phyloP scores from a whole-genome alignment of 225 moss, liverwort and hornwort species.

The Rhytidiadelphus loreus region DNA sequence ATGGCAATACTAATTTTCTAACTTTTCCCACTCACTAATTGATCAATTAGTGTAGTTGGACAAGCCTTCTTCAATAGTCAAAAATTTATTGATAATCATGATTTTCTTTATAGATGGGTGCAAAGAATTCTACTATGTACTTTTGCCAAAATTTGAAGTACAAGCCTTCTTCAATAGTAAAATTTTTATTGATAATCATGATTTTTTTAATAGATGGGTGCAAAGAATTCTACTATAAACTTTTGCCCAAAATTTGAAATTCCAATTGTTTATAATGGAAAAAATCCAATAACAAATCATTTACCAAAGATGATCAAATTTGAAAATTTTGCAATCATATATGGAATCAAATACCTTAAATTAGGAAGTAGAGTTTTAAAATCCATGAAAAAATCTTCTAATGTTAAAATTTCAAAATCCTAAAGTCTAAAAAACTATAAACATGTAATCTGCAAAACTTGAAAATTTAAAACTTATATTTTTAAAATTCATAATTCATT shows the following conservation, averaged over 20 bases:
- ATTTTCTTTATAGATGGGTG: too few species aligned
- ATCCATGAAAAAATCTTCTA: too few species aligned
- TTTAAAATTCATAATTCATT: not conserved
- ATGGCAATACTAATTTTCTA: not conserved
- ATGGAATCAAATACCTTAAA: not conserved
- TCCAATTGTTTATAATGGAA: not conserved
- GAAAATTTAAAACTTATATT: not conserved
- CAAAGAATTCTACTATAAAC: too few species aligned
- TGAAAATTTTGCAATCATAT: not conserved
- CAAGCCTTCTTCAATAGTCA: too few species aligned
- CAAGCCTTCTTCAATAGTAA: too few species aligned
- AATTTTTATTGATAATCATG: too few species aligned
- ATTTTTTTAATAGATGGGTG: too few species aligned
- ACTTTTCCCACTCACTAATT: not conserved
- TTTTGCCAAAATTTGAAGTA: too few species aligned
- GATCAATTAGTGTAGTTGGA: fast-evolving
- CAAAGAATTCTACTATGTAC: too few species aligned
- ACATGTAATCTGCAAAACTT: not conserved
- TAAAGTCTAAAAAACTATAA: not conserved
- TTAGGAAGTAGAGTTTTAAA: too few species aligned
- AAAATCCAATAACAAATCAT: not conserved
- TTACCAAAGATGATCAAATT: not conserved
- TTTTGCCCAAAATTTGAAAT: too few species aligned
- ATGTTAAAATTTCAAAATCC: not conserved
- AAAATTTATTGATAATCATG: too few species aligned